Evolutionary conservation across 2,329 filamentous ascomycete genomes (phyloP).

Genomic region (Fusarium avenaceum): DNA sequence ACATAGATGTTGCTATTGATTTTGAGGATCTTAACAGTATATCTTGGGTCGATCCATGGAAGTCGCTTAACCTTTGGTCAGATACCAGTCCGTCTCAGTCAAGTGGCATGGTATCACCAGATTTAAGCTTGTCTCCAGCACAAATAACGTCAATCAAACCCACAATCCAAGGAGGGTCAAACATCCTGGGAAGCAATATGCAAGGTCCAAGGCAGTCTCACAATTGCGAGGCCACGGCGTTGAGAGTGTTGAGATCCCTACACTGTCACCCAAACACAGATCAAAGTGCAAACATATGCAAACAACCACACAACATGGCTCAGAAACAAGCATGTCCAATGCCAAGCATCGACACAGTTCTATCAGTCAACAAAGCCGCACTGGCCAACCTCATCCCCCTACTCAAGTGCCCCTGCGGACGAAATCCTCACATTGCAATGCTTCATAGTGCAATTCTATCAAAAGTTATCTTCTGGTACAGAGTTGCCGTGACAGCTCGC

Average conservation of each 20-base stretch:
- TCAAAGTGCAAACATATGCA: background rate
- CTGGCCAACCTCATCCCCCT: conserved; percentile 19
- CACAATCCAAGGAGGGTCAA: background rate
- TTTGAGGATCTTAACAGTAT: conserved; percentile 21
- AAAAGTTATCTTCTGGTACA: conserved; percentile 36
- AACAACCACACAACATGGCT: background rate
- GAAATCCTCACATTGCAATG: conserved; percentile 15
- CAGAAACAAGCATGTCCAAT: background rate
- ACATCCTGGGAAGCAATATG: background rate
- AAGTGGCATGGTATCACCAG: conserved; percentile 16
- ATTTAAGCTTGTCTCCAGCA: background rate
- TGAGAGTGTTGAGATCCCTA: conserved; percentile 14
- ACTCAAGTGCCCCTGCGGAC: conserved; percentile 19
- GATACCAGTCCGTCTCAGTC: conserved; percentile 13
- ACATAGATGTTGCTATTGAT: conserved; percentile 23
- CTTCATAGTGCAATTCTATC: conserved; percentile 33
- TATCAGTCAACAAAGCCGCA: conserved; percentile 27
- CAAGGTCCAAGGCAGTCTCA: conserved; percentile 7
- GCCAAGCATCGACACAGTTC: conserved; percentile 31
- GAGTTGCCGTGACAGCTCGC: conserved; percentile 7
- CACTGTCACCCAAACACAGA: conserved; percentile 16
- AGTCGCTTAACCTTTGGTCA: background rate
- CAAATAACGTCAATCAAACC: background rate
- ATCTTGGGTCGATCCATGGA: conserved; percentile 29
- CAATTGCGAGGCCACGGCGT: conserved; percentile 27